Evolutionary conservation across 805 yeast species (phyloP).

Genomic region (Nakazawaea pomicola): DNA sequence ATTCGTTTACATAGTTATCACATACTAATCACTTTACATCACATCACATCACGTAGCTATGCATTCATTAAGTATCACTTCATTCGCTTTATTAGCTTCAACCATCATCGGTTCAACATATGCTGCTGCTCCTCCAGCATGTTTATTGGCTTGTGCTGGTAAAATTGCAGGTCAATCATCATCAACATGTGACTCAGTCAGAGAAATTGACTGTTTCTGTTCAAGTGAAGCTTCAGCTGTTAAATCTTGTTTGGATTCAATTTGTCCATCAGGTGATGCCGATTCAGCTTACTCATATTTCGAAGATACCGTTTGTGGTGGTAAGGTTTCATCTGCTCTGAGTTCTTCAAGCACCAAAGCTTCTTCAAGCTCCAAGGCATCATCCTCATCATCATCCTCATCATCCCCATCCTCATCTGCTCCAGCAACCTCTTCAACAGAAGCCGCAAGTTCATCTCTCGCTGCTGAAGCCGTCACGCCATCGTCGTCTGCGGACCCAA

Average conservation of each 20-base stretch:
- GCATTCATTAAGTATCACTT: constrained; percentile 18
- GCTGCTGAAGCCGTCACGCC: constrained; percentile 29
- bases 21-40: constrained; percentile 1
- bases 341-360: constrained; percentile 21
- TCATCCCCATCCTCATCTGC: constrained; percentile 9
- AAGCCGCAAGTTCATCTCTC: constrained; percentile 16
- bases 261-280: constrained; percentile 63
- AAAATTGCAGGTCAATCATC: constrained; percentile 56
- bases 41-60: constrained; percentile 10
- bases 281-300: constrained; percentile 58
- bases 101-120: constrained; percentile 35
- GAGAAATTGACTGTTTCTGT: constrained; percentile 68
- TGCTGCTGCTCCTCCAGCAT: constrained; percentile 78
- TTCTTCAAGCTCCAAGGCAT: not conserved
- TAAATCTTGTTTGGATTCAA: constrained; percentile 55
- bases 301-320: constrained; percentile 43
- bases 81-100: constrained; percentile 30
- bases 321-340: constrained; percentile 29
- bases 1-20: constrained; percentile 1
- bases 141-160: constrained; percentile 88
- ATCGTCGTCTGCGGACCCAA: constrained; percentile 24
- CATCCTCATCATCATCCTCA: constrained; percentile 1
- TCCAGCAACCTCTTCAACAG: constrained; percentile 16
- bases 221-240: constrained; percentile 46
- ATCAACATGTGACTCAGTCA: constrained; percentile 51